Percentiles rank a stretch among this genome's conserved stretches.
These are phyloP conservation scores for Tetrastigma voinierianum DNA, from an alignment of 164 flowering plant species.

Conservation along the genomic window DNA sequence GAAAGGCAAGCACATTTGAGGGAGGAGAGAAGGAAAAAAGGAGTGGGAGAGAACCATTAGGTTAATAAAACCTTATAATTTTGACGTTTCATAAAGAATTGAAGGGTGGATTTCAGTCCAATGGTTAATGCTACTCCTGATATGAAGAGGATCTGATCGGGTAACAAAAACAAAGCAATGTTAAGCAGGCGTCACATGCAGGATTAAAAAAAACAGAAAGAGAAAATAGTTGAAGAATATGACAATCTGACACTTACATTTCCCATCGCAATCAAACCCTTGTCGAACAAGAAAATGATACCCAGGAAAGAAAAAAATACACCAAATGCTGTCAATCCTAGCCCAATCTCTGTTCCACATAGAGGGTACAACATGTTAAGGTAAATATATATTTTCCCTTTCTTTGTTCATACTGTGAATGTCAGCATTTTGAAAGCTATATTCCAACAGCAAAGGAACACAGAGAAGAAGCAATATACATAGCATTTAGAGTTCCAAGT, in stretches of 20 bases:
- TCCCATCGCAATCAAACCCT: slow-evolving; percentile 96
- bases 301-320: slow-evolving; percentile 86
- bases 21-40: neutral
- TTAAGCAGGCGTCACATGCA: slow-evolving; percentile 18
- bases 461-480: too few relatives aligned
- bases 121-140: slow-evolving; percentile 92
- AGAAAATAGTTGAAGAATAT: slow-evolving; percentile 2
- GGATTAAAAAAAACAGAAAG: slow-evolving; percentile 4
- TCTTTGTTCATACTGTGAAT: neutral
- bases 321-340: slow-evolving; percentile 94
- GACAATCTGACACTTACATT: slow-evolving; percentile 56
- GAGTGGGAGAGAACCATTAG: neutral
- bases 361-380: too few relatives aligned
- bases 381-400: too few relatives aligned
- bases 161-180: slow-evolving; percentile 19
- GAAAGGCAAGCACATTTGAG: neutral
- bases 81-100: slow-evolving; percentile 87
- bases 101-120: slow-evolving; percentile 85
- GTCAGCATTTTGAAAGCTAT: neutral
- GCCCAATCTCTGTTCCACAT: slow-evolving; percentile 79
- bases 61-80: slow-evolving; percentile 59
- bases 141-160: slow-evolving; percentile 83
- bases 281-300: slow-evolving; percentile 82
- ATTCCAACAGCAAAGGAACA: too few relatives aligned
- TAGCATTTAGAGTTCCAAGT: too few relatives aligned